Evolutionary conservation across 805 yeast genomes (phyloP).

Genomic region (Candida andamanensis): DNA sequence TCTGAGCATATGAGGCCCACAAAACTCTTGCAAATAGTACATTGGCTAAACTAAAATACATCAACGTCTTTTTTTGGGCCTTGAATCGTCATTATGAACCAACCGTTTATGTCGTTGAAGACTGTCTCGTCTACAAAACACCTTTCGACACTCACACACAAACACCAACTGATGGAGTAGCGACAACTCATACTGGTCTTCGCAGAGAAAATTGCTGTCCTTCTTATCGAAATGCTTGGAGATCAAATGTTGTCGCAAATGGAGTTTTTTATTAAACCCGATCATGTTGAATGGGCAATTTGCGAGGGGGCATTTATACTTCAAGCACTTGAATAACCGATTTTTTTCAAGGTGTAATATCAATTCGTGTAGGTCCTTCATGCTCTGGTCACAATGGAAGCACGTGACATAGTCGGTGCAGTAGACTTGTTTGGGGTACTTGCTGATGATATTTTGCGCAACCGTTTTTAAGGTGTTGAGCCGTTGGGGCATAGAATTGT

Average conservation of each 20-base stretch:
- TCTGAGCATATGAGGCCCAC: too few relatives aligned
- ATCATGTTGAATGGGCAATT: constrained; percentile 26
- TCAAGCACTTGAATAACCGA: constrained; percentile 12
- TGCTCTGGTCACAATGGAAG: constrained; percentile 6
- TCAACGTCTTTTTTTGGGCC: too few relatives aligned
- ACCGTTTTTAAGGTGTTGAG: too few relatives aligned
- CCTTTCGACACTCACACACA: constrained; percentile 9
- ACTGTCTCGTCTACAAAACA: constrained; percentile 12
- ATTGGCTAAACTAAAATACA: too few relatives aligned
- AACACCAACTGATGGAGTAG: constrained; percentile 8
- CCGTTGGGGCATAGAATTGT: too few relatives aligned
- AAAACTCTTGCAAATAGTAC: too few relatives aligned
- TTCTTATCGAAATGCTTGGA: constrained; percentile 17
- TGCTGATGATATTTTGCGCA: too few relatives aligned
- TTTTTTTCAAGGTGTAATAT: constrained; percentile 17
- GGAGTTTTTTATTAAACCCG: constrained; percentile 25
- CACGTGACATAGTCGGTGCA: too few relatives aligned
- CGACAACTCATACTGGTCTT: constrained; percentile 2
- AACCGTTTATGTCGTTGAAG: constrained; percentile 8
- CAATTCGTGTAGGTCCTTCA: constrained; percentile 10
- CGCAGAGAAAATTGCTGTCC: background rate
- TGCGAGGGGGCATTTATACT: constrained; percentile 22
- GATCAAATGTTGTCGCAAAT: constrained; percentile 25
- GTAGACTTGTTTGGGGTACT: too few relatives aligned
- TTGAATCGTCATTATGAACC: too few relatives aligned